A percentile compares a stretch with the other conserved stretches of the same genome.
Evolutionary conservation across 2,329 filamentous ascomycete genomes (phyloP).

Genomic region (Trichoderma atrobrunneum): DNA sequence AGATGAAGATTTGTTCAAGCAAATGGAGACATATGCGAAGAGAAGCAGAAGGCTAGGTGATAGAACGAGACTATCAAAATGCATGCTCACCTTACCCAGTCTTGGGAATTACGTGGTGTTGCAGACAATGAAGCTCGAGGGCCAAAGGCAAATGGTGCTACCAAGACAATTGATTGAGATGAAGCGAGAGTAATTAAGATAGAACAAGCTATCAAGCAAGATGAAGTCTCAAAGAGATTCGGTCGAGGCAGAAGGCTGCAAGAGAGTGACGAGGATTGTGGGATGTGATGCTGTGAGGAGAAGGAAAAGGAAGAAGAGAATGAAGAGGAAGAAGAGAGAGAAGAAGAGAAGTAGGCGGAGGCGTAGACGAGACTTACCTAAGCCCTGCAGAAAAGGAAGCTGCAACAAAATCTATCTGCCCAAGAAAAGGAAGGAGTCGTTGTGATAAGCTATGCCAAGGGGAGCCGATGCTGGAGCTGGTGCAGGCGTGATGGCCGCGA

Average conservation of each 20-base stretch:
- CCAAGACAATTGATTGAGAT: conserved; percentile 50
- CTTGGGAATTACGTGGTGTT: conserved; percentile 29
- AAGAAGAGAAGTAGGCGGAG: conserved; percentile 3
- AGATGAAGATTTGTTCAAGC: not conserved
- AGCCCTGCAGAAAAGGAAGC: conserved; percentile 16
- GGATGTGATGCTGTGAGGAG: conserved; percentile 51
- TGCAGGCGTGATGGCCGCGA: conserved; percentile 18
- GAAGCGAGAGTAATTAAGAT: conserved; percentile 59
- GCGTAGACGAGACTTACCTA: conserved; percentile 20
- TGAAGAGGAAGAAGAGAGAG: conserved; percentile 18
- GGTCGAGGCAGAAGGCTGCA: conserved; percentile 28
- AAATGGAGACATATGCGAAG: not conserved
- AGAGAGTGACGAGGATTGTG: conserved; percentile 44
- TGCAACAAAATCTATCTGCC: conserved; percentile 1
- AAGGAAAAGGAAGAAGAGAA: conserved; percentile 23
- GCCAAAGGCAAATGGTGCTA: conserved; percentile 45
- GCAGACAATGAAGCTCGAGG: conserved; percentile 30
- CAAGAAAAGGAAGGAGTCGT: conserved; percentile 19
- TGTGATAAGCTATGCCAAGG: not conserved
- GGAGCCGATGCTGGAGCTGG: not conserved
- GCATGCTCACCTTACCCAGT: conserved; percentile 30
- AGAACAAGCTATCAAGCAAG: conserved; percentile 60
- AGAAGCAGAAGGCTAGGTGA: not conserved
- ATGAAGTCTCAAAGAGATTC: conserved; percentile 41
- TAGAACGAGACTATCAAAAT: not conserved